A percentile compares a stretch with the other conserved stretches of the same genome.
phyloP scores from a whole-genome alignment of 2,329 filamentous ascomycete species.

The Sarocladium strictum region DNA sequence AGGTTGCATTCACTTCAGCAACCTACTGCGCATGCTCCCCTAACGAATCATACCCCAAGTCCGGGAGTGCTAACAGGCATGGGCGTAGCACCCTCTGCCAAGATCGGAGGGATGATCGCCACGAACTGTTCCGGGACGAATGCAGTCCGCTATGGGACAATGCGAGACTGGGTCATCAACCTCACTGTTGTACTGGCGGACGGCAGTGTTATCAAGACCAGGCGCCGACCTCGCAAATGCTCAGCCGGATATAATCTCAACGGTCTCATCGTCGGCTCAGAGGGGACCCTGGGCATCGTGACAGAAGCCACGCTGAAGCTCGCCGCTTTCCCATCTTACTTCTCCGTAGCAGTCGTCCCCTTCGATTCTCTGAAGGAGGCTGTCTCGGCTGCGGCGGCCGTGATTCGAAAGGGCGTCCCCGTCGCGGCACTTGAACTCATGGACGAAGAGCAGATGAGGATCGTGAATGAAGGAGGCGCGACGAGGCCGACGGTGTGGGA shows the following conservation, averaged over 20 bases:
- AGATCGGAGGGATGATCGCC: slow-evolving; percentile 76
- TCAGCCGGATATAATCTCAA: slow-evolving; percentile 76
- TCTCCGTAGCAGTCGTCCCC: slow-evolving; percentile 58
- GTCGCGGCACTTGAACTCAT: slow-evolving; percentile 75
- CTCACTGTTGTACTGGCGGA: slow-evolving; percentile 78
- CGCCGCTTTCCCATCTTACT: slow-evolving; percentile 64
- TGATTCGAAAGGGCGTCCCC: slow-evolving; percentile 66
- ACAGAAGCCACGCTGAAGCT: slow-evolving; percentile 74
- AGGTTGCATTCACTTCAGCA: too few species aligned
- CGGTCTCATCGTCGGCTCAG: slow-evolving; percentile 70
- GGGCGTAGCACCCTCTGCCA: slow-evolving; percentile 56
- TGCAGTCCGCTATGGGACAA: slow-evolving; percentile 77
- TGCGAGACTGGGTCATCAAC: slow-evolving; percentile 81
- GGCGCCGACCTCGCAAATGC: slow-evolving; percentile 69
- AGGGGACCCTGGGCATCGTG: slow-evolving; percentile 76
- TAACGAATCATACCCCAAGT: too few species aligned
- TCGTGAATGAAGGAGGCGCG: slow-evolving; percentile 47
- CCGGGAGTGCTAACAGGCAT: too few species aligned
- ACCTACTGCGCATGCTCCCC: too few species aligned
- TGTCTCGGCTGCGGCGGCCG: slow-evolving; percentile 64
- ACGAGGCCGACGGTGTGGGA: slow-evolving; percentile 52
- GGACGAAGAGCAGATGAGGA: slow-evolving; percentile 70
- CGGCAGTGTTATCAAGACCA: slow-evolving; percentile 72
- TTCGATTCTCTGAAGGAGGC: slow-evolving; percentile 48
- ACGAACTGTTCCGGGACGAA: slow-evolving; percentile 66